phyloP scores from a whole-genome alignment of 345 rosid genomes.

The Acer negundo region DNA sequence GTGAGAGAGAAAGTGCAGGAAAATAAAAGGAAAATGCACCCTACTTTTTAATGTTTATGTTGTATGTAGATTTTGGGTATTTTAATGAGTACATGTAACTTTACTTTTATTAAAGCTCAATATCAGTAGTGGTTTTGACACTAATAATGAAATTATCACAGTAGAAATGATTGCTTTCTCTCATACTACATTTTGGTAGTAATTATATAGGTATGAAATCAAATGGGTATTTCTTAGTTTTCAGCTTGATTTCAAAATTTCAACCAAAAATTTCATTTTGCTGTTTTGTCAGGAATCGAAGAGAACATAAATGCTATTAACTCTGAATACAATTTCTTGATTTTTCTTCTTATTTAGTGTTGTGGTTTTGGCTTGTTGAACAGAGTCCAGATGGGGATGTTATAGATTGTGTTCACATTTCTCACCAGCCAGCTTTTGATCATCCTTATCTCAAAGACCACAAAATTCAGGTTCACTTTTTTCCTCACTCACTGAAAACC shows the following conservation, averaged over 20 bases:
- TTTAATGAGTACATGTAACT: background rate
- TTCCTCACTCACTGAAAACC: background rate
- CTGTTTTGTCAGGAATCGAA: no score
- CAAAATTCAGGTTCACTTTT: conserved; percentile 73
- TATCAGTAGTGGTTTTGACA: background rate
- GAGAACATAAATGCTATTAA: background rate
- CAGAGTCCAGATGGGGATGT: conserved; percentile 84
- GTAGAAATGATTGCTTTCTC: background rate
- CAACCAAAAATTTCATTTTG: background rate
- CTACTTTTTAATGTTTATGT: conserved; percentile 16
- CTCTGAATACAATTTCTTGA: no score
- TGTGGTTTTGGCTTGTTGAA: conserved; percentile 20
- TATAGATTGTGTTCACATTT: conserved; percentile 82
- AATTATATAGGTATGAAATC: conserved; percentile 18
- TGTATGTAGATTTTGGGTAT: background rate
- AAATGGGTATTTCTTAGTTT: conserved; percentile 25
- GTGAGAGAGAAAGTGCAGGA: conserved; percentile 25
- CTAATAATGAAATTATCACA: background rate
- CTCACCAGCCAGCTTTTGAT: conserved; percentile 95
- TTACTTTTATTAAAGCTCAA: background rate
- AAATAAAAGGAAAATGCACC: conserved; percentile 6
- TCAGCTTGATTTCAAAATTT: background rate
- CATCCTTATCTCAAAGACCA: conserved; percentile 96
- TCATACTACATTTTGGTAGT: conserved; percentile 10
- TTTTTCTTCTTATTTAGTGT: background rate